Conservation (phyloP, 2,329 filamentous ascomycete species). For the Kalaharituber pfeilii region DNA sequence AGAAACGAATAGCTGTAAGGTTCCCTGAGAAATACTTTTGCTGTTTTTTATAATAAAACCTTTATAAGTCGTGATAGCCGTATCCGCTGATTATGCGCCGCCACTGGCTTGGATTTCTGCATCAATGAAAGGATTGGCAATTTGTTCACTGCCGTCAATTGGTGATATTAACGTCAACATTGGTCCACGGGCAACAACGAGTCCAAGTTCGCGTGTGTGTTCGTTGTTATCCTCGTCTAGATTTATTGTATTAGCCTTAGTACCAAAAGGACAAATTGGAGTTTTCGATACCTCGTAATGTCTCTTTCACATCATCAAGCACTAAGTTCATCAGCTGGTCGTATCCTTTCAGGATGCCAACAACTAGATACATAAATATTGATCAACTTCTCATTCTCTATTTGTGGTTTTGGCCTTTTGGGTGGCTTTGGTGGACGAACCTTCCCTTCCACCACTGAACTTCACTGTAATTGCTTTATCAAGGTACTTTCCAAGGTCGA, state of each 20-base stretch:
- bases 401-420: no score
- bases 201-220: constrained; percentile 58
- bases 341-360: constrained; percentile 80
- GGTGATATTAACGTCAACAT: constrained; percentile 85
- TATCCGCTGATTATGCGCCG: no score
- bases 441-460: constrained; percentile 86
- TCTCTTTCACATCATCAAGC: constrained; percentile 81
- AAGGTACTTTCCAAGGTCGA: constrained; percentile 90
- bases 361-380: constrained; percentile 38
- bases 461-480: constrained; percentile 91
- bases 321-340: constrained; percentile 98
- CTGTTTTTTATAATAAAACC: no score
- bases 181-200: constrained; percentile 82
- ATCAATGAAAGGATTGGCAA: constrained; percentile 79
- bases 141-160: constrained; percentile 85
- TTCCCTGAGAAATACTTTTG: no score
- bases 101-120: constrained; percentile 27
- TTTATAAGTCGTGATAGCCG: no score
- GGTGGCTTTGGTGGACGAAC: constrained; percentile 36
- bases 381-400: constrained; percentile 1
- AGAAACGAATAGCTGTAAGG: no score
- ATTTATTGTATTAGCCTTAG: constrained; percentile 13
- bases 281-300: constrained; percentile 53
- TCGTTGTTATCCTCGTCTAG: constrained; percentile 87
- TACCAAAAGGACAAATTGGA: background rate